phyloP scores from a whole-genome alignment of 2,329 filamentous ascomycete species.

The Stagonosporopsis chrysanthemi region DNA sequence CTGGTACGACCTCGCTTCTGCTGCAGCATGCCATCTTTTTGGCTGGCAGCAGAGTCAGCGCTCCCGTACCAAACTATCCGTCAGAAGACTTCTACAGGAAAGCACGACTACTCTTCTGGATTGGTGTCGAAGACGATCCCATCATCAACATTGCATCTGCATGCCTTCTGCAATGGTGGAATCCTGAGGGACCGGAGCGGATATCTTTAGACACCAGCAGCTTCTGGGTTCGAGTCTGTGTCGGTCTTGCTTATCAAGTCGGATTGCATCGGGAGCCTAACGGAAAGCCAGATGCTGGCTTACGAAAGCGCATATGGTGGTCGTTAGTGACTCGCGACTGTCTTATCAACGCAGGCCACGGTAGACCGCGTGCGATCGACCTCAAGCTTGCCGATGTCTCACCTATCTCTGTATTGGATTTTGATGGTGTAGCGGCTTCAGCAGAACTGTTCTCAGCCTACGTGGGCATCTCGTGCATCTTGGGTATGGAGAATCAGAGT shows the following conservation, averaged over 20 bases:
- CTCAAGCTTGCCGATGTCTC: constrained; percentile 52
- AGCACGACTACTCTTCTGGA: constrained; percentile 46
- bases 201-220: constrained; percentile 54
- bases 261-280: constrained; percentile 54
- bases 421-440: constrained; percentile 38
- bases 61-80: constrained; percentile 43
- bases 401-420: constrained; percentile 48
- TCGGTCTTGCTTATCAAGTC: constrained; percentile 54
- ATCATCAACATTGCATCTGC: constrained; percentile 52
- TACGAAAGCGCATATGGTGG: constrained; percentile 55
- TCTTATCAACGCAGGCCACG: constrained; percentile 53
- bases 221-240: constrained; percentile 55
- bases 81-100: constrained; percentile 46
- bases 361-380: constrained; percentile 52
- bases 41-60: constrained; percentile 53
- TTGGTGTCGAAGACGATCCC: constrained; percentile 47
- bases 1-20: constrained; percentile 38
- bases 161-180: constrained; percentile 54
- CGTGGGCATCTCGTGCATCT: constrained; percentile 50
- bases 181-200: constrained; percentile 52
- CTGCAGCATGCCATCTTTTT: constrained; percentile 52
- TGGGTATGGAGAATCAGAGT: constrained; percentile 27
- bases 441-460: constrained; percentile 51
- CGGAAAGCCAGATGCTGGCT: constrained; percentile 42
- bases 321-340: constrained; percentile 53